Evolutionary conservation across 441 rosid species (phyloP), one percentile per base, ranked within the genome.

Genomic region (Erysimum pusillum): DNA sequence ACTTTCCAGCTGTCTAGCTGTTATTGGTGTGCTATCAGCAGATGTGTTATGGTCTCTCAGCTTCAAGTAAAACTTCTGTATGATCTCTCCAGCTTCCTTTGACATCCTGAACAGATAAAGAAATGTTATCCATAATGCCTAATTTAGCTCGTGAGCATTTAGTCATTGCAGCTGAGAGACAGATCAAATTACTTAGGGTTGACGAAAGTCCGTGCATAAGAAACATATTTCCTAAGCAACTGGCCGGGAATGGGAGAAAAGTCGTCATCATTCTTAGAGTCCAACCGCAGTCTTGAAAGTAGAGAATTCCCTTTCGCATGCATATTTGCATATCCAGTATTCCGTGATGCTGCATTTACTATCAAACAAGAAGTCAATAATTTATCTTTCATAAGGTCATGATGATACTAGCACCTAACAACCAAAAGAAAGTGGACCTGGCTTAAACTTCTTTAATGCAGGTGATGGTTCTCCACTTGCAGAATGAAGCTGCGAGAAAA

Each of bases 1-100:
- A 84, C 99, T 96, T 83, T 96, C 99, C 53, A 96, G 83, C 67
- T 96, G 99, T 82, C 99, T 87, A 57, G 99, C 98, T 74, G 98
- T 96, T 86, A 93, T 93, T 63, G 98, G 99, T 53, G 97, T 96
- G 76, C 90, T 64, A 77, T 96, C 99, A 73, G 97, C 97, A 67
- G 99, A 89, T 57, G 97, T 93, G 80, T 87, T 87, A 65, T 77
- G 94, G 79, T 93, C 99, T 82, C 98, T 89, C 74, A 93, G 93
- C 72, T 78, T 84, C 60, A 96, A 89, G 87, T 92, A 96, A 82
- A 96, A 96, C 74, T 96, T 91, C 75, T 90, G 91, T 45, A 96
- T 81, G 72, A 96, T 90, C 70, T 96, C 96, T 14, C 97, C 99
- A 10, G 99, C 99, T 70, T 95, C 88, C 83, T 82, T 88, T 35